phyloP scores from a whole-genome alignment of 2,329 filamentous ascomycete genomes.

The Clarireedia paspali region DNA sequence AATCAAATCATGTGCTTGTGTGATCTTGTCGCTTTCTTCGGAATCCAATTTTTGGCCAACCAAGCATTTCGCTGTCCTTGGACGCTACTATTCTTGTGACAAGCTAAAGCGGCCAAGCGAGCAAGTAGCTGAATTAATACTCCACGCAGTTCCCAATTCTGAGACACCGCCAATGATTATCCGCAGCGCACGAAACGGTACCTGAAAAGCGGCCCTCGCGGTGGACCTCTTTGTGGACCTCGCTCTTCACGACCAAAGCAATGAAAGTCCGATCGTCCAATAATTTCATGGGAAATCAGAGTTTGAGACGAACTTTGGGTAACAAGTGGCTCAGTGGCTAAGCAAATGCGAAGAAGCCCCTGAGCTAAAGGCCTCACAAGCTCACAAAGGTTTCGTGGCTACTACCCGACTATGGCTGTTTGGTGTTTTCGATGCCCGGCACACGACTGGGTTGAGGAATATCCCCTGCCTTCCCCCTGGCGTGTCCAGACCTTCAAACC shows the following conservation, averaged over 20 bases:
- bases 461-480: not conserved
- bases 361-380: too few relatives aligned
- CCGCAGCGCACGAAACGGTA: not conserved
- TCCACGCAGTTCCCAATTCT: not conserved
- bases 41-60: not conserved
- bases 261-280: not conserved
- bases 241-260: not conserved
- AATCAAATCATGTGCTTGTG: not conserved
- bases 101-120: not conserved
- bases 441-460: not conserved
- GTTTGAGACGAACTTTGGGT: too few relatives aligned
- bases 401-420: not conserved
- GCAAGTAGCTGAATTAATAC: not conserved
- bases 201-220: not conserved
- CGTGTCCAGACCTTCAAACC: slow-evolving; percentile 2
- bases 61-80: not conserved
- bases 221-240: not conserved
- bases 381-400: not conserved
- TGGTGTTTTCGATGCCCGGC: too few relatives aligned
- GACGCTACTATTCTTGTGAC: slow-evolving; percentile 1
- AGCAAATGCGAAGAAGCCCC: too few relatives aligned
- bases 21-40: not conserved
- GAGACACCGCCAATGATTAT: not conserved
- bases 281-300: too few relatives aligned
- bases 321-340: too few relatives aligned